These are phyloP conservation scores for Tilletia indica DNA, from an alignment of 1,284 basidiomycete species.

Conservation along the genomic window DNA sequence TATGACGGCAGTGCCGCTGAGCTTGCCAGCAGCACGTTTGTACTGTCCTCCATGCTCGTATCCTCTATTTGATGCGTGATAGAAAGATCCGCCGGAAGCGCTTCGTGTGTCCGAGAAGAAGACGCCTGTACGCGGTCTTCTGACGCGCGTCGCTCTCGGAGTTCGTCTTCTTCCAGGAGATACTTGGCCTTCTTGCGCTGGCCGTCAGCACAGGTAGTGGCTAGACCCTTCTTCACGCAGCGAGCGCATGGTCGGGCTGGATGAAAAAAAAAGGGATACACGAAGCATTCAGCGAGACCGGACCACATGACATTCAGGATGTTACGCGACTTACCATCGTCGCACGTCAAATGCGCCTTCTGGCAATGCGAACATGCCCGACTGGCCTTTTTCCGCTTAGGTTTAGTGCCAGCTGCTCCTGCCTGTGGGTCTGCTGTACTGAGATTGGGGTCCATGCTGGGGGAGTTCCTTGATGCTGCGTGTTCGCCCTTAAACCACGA, in stretches of 20 bases:
- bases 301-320: not conserved
- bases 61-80: not conserved
- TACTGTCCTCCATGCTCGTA: not conserved
- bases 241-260: constrained; percentile 88
- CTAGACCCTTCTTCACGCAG: constrained; percentile 89
- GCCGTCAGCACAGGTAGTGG: constrained; percentile 84
- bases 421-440: not conserved
- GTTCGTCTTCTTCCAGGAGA: constrained; percentile 57
- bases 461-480: not conserved
- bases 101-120: constrained; percentile 15
- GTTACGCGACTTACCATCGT: constrained; percentile 69
- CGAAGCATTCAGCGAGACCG: not conserved
- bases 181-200: constrained; percentile 98
- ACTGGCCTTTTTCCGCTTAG: constrained; percentile 72
- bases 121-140: constrained; percentile 24
- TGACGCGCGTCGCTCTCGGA: constrained; percentile 32
- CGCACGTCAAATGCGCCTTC: constrained; percentile 89
- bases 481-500: no score
- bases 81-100: constrained; percentile 11
- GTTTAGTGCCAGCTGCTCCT: not conserved
- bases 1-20: not conserved
- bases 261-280: not conserved
- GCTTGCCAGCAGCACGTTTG: not conserved
- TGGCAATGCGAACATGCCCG: constrained; percentile 93
- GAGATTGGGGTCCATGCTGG: not conserved